phyloP scores from a whole-genome alignment of 1,139 yeast genomes.

The Meyerozyma smithsonii region DNA sequence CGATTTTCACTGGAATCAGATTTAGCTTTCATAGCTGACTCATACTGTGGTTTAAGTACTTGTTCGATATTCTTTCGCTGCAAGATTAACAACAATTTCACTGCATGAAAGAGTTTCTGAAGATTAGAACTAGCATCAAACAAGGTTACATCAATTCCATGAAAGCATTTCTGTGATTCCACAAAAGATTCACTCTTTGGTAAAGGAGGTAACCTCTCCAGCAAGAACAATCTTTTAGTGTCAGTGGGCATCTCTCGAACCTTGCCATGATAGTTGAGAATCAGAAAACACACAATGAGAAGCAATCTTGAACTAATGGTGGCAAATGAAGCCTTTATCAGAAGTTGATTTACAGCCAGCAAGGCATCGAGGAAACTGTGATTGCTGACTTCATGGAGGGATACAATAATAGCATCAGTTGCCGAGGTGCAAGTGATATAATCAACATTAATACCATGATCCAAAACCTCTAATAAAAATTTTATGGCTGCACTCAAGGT shows the following conservation, averaged over 20 bases:
- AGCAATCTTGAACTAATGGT: not conserved
- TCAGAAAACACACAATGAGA: not conserved
- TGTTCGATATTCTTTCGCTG: not conserved
- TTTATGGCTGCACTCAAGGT: not conserved
- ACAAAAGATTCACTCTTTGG: not conserved
- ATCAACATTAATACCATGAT: conserved; percentile 18
- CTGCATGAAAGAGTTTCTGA: not conserved
- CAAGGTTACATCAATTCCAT: not conserved
- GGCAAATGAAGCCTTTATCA: not conserved
- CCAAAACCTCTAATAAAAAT: conserved; percentile 21
- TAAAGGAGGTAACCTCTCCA: not conserved
- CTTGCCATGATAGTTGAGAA: not conserved
- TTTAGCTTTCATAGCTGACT: not conserved
- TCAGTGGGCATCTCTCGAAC: not conserved
- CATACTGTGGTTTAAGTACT: not conserved
- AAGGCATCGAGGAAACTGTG: not conserved
- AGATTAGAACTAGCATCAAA: not conserved
- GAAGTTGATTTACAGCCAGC: not conserved
- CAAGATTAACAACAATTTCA: not conserved
- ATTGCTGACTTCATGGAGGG: not conserved
- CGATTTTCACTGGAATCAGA: not conserved
- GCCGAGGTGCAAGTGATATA: conserved; percentile 5
- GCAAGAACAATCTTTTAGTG: not conserved
- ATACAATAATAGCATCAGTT: not conserved
- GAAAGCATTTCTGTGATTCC: not conserved